phyloP scores from a whole-genome alignment of 805 yeast species.

The Hanseniaspora hatyaiensis region DNA sequence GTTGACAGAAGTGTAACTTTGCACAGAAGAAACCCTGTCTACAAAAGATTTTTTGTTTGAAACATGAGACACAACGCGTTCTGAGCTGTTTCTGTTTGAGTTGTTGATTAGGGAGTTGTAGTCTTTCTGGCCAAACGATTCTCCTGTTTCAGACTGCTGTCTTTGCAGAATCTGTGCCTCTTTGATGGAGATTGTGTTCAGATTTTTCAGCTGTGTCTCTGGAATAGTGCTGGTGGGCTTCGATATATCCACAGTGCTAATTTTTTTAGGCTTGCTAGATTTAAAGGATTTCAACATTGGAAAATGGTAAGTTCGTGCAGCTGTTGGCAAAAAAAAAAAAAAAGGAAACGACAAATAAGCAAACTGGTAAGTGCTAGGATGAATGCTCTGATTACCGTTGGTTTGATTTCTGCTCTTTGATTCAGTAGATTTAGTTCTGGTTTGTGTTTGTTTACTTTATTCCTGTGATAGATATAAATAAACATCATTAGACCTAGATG shows the following conservation, averaged over 20 bases:
- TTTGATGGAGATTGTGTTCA: conserved; percentile 24
- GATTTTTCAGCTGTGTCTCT: conserved; percentile 21
- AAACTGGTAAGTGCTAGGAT: no score
- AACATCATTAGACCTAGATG: no score
- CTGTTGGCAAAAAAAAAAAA: no score
- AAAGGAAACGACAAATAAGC: no score
- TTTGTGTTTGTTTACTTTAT: no score
- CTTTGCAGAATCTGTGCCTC: conserved; percentile 16
- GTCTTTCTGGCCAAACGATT: conserved; percentile 19
- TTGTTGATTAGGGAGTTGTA: conserved; percentile 23
- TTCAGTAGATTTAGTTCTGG: no score
- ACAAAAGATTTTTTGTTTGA: conserved; percentile 11
- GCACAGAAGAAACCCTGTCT: conserved; percentile 17
- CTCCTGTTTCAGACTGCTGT: conserved; percentile 2
- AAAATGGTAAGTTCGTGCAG: no score
- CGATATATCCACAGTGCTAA: conserved; percentile 31
- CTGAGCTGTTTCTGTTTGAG: not conserved
- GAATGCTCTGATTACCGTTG: no score
- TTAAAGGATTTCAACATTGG: conserved; percentile 27
- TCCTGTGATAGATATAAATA: no score
- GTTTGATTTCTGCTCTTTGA: no score
- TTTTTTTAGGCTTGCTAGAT: conserved; percentile 25
- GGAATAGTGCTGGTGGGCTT: conserved; percentile 25
- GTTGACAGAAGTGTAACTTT: not conserved
- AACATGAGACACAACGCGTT: not conserved